phyloP scores from a whole-genome alignment of 75 land plant species.

The Pinus albicaulis region DNA sequence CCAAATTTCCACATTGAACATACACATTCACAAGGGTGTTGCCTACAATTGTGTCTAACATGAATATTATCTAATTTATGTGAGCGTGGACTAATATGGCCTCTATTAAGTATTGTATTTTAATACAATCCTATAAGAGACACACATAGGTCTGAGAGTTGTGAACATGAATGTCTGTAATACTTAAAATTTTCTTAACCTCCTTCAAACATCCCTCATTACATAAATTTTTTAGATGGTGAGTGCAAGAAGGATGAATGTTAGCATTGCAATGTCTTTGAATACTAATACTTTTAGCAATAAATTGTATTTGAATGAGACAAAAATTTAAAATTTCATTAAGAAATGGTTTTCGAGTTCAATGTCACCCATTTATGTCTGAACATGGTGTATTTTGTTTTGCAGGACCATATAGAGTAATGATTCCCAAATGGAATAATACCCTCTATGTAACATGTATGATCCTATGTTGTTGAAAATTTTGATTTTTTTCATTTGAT shows the following conservation, averaged over 20 bases:
- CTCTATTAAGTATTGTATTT: neutral
- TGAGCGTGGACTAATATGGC: neutral
- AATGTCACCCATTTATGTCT: too few relatives aligned
- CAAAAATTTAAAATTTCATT: too few relatives aligned
- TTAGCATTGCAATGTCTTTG: too few relatives aligned
- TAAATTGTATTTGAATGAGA: too few relatives aligned
- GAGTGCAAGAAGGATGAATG: accelerated
- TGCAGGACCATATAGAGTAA: too few relatives aligned
- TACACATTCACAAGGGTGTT: neutral
- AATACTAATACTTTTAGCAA: too few relatives aligned
- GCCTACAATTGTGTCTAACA: neutral
- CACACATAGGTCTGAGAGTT: neutral
- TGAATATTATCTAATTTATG: neutral
- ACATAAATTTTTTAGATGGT: neutral
- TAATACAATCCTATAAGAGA: neutral
- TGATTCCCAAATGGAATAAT: too few relatives aligned
- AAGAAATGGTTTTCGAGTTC: too few relatives aligned
- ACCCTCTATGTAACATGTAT: too few relatives aligned
- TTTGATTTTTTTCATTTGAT: too few relatives aligned
- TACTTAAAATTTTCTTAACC: neutral
- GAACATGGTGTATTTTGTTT: too few relatives aligned
- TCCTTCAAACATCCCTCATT: neutral
- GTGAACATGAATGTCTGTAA: neutral
- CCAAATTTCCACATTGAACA: neutral
- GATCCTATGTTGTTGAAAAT: too few relatives aligned